A percentile compares a stretch with the other conserved stretches of the same genome.
phyloP scores from a whole-genome alignment of 208 protist genomes.

The Leishmania martiniquensis region DNA sequence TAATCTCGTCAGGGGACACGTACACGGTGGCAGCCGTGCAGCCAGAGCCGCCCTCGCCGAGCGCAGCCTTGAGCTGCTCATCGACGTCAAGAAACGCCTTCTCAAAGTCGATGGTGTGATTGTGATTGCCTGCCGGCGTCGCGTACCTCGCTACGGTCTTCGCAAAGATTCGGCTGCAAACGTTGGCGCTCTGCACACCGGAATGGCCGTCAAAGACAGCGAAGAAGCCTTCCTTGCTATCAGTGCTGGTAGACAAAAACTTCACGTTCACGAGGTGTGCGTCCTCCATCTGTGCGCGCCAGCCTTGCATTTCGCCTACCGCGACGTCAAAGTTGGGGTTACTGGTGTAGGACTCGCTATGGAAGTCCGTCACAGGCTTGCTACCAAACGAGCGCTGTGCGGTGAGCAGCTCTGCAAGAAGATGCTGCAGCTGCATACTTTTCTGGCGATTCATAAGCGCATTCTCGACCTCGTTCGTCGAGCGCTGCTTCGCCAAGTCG shows the following conservation, averaged over 20 bases:
- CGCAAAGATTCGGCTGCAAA: slow-evolving; percentile 46
- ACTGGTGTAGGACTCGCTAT: slow-evolving; percentile 41
- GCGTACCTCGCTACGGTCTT: slow-evolving; percentile 35
- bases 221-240: slow-evolving; percentile 72
- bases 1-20: slow-evolving; percentile 72
- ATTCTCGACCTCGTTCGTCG: slow-evolving; percentile 48
- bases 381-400: slow-evolving; percentile 60
- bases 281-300: slow-evolving; percentile 92
- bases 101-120: slow-evolving; percentile 62
- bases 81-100: slow-evolving; percentile 77
- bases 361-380: slow-evolving; percentile 71
- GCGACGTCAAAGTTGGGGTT: slow-evolving; percentile 77
- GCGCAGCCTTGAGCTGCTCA: slow-evolving; percentile 30
- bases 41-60: slow-evolving; percentile 51
- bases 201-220: slow-evolving; percentile 92
- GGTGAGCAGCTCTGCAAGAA: slow-evolving; percentile 63
- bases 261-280: slow-evolving; percentile 69
- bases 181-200: slow-evolving; percentile 49
- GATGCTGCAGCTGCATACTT: slow-evolving; percentile 68
- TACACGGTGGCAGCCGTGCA: slow-evolving; percentile 77
- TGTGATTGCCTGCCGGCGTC: slow-evolving; percentile 17
- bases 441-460: slow-evolving; percentile 60
- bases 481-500: slow-evolving; percentile 42
- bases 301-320: slow-evolving; percentile 89
- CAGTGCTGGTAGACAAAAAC: slow-evolving; percentile 33